These are phyloP conservation scores for Penicillium samsonianum DNA, from an alignment of 495 filamentous ascomycete genomes.

Conservation along the genomic window DNA sequence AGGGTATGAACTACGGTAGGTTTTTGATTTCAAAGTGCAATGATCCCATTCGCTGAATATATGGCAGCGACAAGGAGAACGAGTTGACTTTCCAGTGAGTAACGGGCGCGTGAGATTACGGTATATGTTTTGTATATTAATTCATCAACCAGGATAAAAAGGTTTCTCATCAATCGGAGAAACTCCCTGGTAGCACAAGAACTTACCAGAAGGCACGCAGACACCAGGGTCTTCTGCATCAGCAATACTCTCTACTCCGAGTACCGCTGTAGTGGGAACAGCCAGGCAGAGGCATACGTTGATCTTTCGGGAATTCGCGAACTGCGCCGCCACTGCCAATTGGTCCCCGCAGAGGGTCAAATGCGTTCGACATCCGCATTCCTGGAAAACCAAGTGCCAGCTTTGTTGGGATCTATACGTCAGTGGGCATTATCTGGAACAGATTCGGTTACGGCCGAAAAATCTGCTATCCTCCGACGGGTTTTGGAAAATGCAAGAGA, in stretches of 20 bases:
- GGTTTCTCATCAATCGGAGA: conserved; percentile 9
- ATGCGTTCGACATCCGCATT: conserved; percentile 23
- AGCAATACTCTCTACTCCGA: conserved; percentile 34
- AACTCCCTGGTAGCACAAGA: conserved; percentile 13
- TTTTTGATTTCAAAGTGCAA: too few species aligned
- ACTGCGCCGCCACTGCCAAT: conserved; percentile 34
- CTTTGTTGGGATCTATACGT: conserved; percentile 24
- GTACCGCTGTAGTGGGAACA: conserved; percentile 10
- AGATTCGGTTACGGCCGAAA: conserved; percentile 13
- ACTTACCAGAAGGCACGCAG: conserved; percentile 8
- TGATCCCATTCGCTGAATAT: conserved; percentile 1
- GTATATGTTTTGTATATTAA: too few species aligned
- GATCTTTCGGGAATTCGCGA: conserved; percentile 32
- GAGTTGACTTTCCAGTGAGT: conserved; percentile 19
- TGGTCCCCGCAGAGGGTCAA: conserved; percentile 31
- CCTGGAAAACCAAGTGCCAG: conserved; percentile 25
- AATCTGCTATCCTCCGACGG: conserved; percentile 15
- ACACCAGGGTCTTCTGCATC: conserved; percentile 33
- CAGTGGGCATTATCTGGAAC: conserved; percentile 27
- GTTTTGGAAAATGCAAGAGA: conserved; percentile 11
- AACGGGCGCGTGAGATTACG: too few species aligned
- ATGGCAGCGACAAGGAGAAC: conserved; percentile 15
- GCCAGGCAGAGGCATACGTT: conserved; percentile 21
- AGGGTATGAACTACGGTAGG: too few species aligned
- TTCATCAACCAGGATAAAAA: background rate